Base-by-base conservation (phyloP, 2,329 filamentous ascomycete genomes). In the Claviceps citrina region DNA sequence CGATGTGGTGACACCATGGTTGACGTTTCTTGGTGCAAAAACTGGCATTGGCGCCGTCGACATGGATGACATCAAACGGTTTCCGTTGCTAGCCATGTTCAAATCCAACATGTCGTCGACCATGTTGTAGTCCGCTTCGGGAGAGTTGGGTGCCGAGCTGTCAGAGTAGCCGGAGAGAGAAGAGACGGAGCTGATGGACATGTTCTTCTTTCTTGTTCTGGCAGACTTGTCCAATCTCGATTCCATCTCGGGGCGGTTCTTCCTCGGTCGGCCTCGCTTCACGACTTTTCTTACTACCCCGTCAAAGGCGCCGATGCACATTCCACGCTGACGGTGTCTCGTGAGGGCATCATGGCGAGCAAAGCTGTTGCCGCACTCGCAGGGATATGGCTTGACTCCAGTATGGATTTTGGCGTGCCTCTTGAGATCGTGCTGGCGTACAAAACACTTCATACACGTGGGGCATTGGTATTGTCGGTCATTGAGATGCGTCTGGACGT, bases 341-440 rank as follows among this genome's bases (percentile, higher is more conserved):
- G 91, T 96, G 39, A 98, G 71, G 13, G 91, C 91, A 58, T 98
- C 91, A 54, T 96, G 89, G 42, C 91, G 78, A 26, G 89, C 89
- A 57, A 98, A 98, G 49, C 81, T 85, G 60, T 93, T 93, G 42
- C 89, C 86, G 56, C 91, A 98, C 46, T 85, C 78, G 62, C 91
- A 98, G 34, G 84, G 82, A 57, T 95, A 94, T 4, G 89, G 86
- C 66, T 95, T 95, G 62, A 93, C 81, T 37, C 87, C 87, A 1
- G 84, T 93, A 63, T 98, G 91, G 43, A 96, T 98, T 65, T 96
- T 95, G 49, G 87, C 82, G 57, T 98, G 91, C 44, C 91, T 78
- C 68, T 96, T 98, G 45, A 96, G 76, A 58, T 98, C 91, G 58
- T 98, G 91, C 52, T 94, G 87, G 28, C 91, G 81, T 31, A 96